phyloP scores from a whole-genome alignment of 495 filamentous ascomycete species.

The Aspergillus bertholletiae region DNA sequence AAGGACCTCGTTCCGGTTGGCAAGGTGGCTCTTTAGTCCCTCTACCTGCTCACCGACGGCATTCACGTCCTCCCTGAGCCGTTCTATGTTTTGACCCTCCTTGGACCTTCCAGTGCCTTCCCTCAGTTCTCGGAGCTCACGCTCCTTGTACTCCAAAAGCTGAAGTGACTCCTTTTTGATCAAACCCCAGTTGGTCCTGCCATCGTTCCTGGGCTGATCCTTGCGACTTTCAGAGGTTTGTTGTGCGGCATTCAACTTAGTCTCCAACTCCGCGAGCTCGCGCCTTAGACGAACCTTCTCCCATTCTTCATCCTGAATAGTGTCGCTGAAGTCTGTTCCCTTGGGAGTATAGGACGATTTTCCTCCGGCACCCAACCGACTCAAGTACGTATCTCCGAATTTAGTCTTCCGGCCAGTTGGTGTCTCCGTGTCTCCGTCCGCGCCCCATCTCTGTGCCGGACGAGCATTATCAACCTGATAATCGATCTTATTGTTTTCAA shows the following conservation, averaged over 20 bases:
- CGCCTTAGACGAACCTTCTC: constrained; percentile 94
- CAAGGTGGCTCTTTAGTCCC: constrained; percentile 48
- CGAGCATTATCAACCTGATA: constrained; percentile 80
- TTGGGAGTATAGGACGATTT: constrained; percentile 63
- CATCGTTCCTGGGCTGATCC: constrained; percentile 54
- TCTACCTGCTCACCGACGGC: constrained; percentile 52
- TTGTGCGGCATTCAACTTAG: constrained; percentile 75
- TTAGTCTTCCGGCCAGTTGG: constrained; percentile 84
- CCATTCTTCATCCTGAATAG: constrained; percentile 81
- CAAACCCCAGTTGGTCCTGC: constrained; percentile 57
- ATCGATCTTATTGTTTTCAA: constrained; percentile 91
- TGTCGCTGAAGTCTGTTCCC: constrained; percentile 82
- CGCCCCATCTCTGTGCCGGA: constrained; percentile 63
- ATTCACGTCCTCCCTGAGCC: constrained; percentile 42
- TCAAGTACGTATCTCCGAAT: constrained; percentile 95
- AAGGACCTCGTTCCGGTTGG: constrained; percentile 39
- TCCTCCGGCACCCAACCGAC: constrained; percentile 79
- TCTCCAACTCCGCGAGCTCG: constrained; percentile 82
- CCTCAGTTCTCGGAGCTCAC: constrained; percentile 44
- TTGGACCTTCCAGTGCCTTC: constrained; percentile 43
- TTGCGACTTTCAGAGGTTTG: constrained; percentile 55
- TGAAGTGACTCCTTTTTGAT: constrained; percentile 93
- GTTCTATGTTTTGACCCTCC: constrained; percentile 39
- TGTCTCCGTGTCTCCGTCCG: constrained; percentile 67
- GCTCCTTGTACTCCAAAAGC: constrained; percentile 60